Evolutionary conservation across 108 stramenopile genomes (phyloP), one percentile per base, ranked within the genome.

Genomic region (Nitzschia sp.): DNA sequence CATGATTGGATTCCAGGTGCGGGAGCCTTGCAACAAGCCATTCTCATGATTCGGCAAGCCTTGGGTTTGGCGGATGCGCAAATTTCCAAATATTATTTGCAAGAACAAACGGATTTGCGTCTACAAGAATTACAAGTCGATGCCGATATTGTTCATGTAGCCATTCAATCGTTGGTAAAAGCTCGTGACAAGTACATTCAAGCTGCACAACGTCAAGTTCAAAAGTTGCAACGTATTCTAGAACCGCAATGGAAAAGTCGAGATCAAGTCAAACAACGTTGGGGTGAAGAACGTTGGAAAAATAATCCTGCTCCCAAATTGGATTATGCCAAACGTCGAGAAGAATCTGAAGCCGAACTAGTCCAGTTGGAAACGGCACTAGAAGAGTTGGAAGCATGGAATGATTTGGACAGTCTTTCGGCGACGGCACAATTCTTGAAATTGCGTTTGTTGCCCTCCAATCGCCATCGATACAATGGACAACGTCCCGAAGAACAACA

Each of bases 241-340:
- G 23, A 46, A 36, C 82, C 82, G 9, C 82, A 80, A 62, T 83
- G 82, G 82, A 67, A 64, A 53, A 53, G 63, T 15, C 65, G 82
- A 4, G 79, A 83, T 66, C 75, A 67, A 51, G 75, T 67, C 47
- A 72, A 70, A 61, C 32, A 35, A 24, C 66, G 72, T 3, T 19
- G 67, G n/a, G 82, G 82, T 0, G 34, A 46, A n/a, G 73, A 78
- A 13, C 74, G 75, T 6, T 83, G 82, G 82, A 69, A 54, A 23
- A 83, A 78, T 49, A 83, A 83, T 70, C 78, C 82, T 2, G 46
- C 31, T 54, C 75, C 82, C 23, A 72, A 62, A 36, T 31, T 38
- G 8, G 53, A 74, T 30, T 74, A 74, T 65, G 70, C 82, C 30
- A 19, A 45, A 45, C 13, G 64, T 54, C 70, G 82, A 15, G 18